Evolutionary conservation across 768 basidiomycete species (phyloP).

Genomic region (Calocybe gangraenosa): DNA sequence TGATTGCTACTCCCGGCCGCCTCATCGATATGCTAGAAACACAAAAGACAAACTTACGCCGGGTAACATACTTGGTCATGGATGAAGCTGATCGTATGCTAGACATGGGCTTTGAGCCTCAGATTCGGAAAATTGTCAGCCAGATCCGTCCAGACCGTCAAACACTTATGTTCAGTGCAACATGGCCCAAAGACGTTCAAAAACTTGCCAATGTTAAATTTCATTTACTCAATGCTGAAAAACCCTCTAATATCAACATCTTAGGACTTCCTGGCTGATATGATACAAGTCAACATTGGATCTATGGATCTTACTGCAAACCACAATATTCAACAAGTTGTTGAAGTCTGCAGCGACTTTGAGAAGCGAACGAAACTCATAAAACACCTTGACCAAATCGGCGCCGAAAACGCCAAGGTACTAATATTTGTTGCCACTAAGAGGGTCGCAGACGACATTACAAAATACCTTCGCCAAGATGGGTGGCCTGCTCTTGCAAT

Average conservation of each 20-base stretch:
- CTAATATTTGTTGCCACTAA: constrained; percentile 98
- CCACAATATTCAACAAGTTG: constrained; percentile 93
- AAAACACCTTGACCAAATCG: constrained; percentile 96
- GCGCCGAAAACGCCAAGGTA: constrained; percentile 95
- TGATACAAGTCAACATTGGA: constrained; percentile 98
- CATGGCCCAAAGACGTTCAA: constrained; percentile 99
- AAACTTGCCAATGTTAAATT: constrained; percentile 79
- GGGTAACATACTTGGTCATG: constrained; percentile 97
- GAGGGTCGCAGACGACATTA: constrained; percentile 96
- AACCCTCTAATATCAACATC: background rate
- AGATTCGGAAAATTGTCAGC: constrained; percentile 95
- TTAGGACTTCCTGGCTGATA: constrained; percentile 92
- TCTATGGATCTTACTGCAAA: constrained; percentile 98
- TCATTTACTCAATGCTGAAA: background rate
- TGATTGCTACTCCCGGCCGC: constrained; percentile 99
- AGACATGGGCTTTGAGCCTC: constrained; percentile 99
- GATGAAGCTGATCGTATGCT: constrained; percentile 99
- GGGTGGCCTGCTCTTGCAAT: constrained; percentile 99
- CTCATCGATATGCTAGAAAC: constrained; percentile 98
- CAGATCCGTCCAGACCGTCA: constrained; percentile 99
- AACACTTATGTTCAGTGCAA: constrained; percentile 98
- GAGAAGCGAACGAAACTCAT: constrained; percentile 96
- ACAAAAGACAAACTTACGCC: constrained; percentile 92
- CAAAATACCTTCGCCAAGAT: constrained; percentile 95
- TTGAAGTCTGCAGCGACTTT: constrained; percentile 96